Base-by-base conservation (phyloP, 2,329 filamentous ascomycete species). In the Amauroascus verrucosus region DNA sequence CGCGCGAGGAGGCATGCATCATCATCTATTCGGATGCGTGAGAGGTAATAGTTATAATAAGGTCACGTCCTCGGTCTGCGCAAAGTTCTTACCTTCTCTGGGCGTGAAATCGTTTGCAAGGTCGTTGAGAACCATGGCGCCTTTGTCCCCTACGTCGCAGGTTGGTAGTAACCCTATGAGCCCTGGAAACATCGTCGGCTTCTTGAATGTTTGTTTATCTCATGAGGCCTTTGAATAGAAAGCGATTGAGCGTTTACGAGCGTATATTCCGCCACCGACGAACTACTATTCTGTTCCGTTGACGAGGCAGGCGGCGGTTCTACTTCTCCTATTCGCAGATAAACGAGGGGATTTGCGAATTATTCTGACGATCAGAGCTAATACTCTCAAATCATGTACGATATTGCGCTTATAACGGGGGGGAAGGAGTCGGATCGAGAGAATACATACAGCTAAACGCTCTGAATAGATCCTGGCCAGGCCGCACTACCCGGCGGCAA, bases 261-360 rank as follows among this genome's bases (percentile, higher is more conserved):
- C 71, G 33, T 84, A 81, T 61, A 66, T 69, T 13, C 72, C 79
- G n/a, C 79, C 78, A 38, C 73, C 77, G 7, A 81, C 79, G 6
- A 73, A 72, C 57, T 84, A 80, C 68, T 70, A 74, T 58, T 70
- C 73, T 48, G 75, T 80, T 40, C 80, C 80, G 1, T 63, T 82
- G 7, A 74, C 72, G 13, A 80, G 87, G 57, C 82, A 89, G 59
- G 91, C 91, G 13, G 90, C 91, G 22, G 91, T 97, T 38, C 73
- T 97, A 51, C 78, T 97, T 47, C 77, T 97, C 50, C 78, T 97
- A 1, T 96, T 93, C 66, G 88, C 89, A 33, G 91, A 96, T 68
- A 78, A 79, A 41, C 75, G 78, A 57, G 91, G 91, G 38, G 86
- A 95, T 60, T 73, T 97, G 55, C 80, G 77, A 57, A 78, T 83